Percentiles rank a stretch among this genome's conserved stretches.
phyloP scores from a whole-genome alignment of 1,284 basidiomycete genomes.

The Cystobasidiaceae sp. region DNA sequence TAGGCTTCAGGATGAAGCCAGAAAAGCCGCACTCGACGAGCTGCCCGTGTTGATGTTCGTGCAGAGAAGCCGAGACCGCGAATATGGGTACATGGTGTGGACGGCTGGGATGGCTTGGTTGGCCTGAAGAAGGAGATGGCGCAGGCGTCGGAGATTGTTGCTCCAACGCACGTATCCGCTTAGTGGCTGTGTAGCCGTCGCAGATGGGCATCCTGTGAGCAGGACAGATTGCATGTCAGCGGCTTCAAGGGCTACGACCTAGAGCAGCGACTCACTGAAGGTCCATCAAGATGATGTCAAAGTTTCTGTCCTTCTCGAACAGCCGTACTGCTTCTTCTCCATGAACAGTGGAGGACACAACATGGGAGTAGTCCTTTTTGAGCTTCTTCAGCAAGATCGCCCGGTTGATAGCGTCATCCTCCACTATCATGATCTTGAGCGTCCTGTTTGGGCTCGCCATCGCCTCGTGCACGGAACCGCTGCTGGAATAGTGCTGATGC shows the following conservation, averaged over 20 bases:
- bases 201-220: constrained; percentile 38
- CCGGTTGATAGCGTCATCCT: constrained; percentile 52
- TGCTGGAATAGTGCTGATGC: too few species aligned
- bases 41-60: constrained; percentile 33
- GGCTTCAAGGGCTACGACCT: not conserved
- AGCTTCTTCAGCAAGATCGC: constrained; percentile 42
- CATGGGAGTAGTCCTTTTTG: constrained; percentile 40
- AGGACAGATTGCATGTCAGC: not conserved
- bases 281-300: constrained; percentile 41
- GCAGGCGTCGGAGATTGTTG: not conserved
- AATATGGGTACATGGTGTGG: constrained; percentile 47
- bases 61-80: constrained; percentile 45
- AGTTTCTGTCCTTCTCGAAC: constrained; percentile 35
- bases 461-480: too few species aligned
- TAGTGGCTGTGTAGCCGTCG: constrained; percentile 40
- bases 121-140: not conserved
- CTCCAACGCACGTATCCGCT: constrained; percentile 40
- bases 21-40: constrained; percentile 38
- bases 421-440: constrained; percentile 64
- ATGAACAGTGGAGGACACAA: constrained; percentile 41
- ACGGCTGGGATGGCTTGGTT: constrained; percentile 29
- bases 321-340: constrained; percentile 41
- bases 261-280: constrained; percentile 33
- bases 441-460: too few species aligned
- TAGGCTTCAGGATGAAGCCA: constrained; percentile 39